phyloP scores from a whole-genome alignment of 306 rosid genomes.

The Argentina anserina region DNA sequence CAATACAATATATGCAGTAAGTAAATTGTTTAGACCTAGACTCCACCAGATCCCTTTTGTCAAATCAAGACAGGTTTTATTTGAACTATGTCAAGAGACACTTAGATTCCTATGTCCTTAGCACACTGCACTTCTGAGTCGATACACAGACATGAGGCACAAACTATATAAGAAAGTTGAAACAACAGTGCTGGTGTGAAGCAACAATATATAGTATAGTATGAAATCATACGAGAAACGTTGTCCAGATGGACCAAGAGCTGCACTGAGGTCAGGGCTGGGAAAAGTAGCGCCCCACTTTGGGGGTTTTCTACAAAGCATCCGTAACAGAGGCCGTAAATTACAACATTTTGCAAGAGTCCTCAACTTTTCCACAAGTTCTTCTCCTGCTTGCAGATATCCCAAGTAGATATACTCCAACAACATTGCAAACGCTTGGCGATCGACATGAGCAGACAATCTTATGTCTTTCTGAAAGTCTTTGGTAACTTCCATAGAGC shows the following conservation, averaged over 20 bases:
- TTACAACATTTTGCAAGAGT: conserved; percentile 69
- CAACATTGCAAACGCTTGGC: conserved; percentile 52
- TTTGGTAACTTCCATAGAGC: conserved; percentile 16
- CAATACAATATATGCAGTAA: background rate
- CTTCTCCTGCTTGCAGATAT: conserved; percentile 52
- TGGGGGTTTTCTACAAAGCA: conserved; percentile 60
- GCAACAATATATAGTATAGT: conserved; percentile 21
- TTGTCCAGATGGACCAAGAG: conserved; percentile 61
- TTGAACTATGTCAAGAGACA: background rate
- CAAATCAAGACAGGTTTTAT: background rate
- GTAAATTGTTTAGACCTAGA: background rate
- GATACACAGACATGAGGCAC: background rate
- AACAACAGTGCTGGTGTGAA: background rate
- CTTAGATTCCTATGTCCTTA: background rate
- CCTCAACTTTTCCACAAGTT: conserved; percentile 53
- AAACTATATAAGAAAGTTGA: background rate
- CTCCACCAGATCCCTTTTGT: background rate
- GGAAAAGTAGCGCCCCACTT: conserved; percentile 72
- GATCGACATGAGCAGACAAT: conserved; percentile 65
- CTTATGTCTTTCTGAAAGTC: conserved; percentile 46
- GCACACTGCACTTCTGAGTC: background rate
- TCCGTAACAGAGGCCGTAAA: conserved; percentile 52
- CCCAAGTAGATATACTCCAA: conserved; percentile 73
- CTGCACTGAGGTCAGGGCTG: conserved; percentile 39
- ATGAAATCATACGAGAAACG: conserved; percentile 63